Conservation (phyloP, 2,329 filamentous ascomycete genomes). For the Phyllosticta citriasiana region DNA sequence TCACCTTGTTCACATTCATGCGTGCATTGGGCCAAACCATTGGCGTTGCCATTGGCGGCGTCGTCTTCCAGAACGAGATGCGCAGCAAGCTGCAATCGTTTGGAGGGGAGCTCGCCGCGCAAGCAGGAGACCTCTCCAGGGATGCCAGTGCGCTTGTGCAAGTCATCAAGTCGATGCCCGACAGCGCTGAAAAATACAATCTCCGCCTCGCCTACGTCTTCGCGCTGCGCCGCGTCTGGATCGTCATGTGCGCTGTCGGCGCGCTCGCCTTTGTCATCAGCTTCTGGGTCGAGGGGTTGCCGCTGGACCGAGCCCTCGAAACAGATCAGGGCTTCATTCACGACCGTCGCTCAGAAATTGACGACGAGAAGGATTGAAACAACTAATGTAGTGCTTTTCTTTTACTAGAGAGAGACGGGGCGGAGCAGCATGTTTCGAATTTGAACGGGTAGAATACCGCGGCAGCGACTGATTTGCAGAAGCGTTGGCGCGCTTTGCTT, state of each 20-base stretch:
- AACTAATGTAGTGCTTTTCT: background rate
- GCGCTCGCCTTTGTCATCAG: conserved; percentile 42
- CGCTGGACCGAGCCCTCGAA: conserved; percentile 38
- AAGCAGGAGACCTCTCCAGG: conserved; percentile 41
- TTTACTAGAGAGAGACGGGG: background rate
- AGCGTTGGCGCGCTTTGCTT: background rate
- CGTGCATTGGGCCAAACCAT: conserved; percentile 55
- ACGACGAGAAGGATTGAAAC: background rate
- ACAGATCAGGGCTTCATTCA: conserved; percentile 38
- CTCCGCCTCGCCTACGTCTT: conserved; percentile 43
- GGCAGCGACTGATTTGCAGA: background rate
- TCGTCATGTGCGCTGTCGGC: conserved; percentile 45
- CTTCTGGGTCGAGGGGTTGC: conserved; percentile 39
- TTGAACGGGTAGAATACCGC: background rate
- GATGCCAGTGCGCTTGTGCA: conserved; percentile 51
- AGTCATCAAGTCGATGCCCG: conserved; percentile 46
- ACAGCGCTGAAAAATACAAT: conserved; percentile 22
- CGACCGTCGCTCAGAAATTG: conserved; percentile 9
- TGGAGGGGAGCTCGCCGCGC: conserved; percentile 35
- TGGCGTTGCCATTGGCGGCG: conserved; percentile 57
- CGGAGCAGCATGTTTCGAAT: background rate
- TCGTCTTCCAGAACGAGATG: conserved; percentile 60
- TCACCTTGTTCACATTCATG: conserved; percentile 58
- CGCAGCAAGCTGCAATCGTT: conserved; percentile 39
- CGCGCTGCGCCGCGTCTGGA: conserved; percentile 46